These are phyloP conservation scores for Cercospora sojina DNA, from an alignment of 2,329 filamentous ascomycete genomes.

Conservation along the genomic window DNA sequence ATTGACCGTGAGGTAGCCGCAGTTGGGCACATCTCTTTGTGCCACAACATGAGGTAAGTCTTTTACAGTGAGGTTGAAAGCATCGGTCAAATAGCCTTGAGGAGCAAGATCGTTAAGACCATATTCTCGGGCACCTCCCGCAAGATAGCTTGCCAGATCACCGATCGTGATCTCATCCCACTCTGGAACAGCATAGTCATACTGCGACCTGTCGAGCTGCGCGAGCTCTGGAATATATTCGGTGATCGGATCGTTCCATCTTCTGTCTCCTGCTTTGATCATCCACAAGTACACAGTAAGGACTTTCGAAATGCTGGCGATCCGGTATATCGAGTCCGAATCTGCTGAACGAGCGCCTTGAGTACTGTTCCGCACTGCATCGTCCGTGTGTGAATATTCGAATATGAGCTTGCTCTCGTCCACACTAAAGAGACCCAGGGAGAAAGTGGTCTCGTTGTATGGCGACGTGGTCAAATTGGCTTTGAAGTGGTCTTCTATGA, in stretches of 20 bases:
- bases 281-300: slow-evolving; percentile 26
- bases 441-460: slow-evolving; percentile 27
- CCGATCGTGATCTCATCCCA: slow-evolving; percentile 53
- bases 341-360: slow-evolving; percentile 20
- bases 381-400: slow-evolving; percentile 23
- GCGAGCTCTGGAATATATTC: slow-evolving; percentile 47
- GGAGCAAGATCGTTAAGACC: slow-evolving; percentile 22
- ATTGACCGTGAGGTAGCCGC: slow-evolving; percentile 20
- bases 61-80: background rate
- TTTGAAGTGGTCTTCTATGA: slow-evolving; percentile 19
- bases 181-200: slow-evolving; percentile 40
- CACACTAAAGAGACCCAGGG: slow-evolving; percentile 22
- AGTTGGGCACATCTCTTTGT: slow-evolving; percentile 17
- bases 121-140: slow-evolving; percentile 41
- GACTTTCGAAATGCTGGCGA: slow-evolving; percentile 25
- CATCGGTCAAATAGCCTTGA: slow-evolving; percentile 15
- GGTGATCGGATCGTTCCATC: slow-evolving; percentile 41
- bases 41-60: slow-evolving; percentile 35
- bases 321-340: slow-evolving; percentile 24
- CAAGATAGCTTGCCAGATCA: slow-evolving; percentile 49
- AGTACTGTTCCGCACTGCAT: slow-evolving; percentile 15
- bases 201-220: slow-evolving; percentile 30
- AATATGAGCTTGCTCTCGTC: slow-evolving; percentile 18
- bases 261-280: slow-evolving; percentile 21
- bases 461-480: slow-evolving; percentile 19